Conservation (phyloP, 352 stramenopile genomes). For the Globisporangium nagaii region DNA sequence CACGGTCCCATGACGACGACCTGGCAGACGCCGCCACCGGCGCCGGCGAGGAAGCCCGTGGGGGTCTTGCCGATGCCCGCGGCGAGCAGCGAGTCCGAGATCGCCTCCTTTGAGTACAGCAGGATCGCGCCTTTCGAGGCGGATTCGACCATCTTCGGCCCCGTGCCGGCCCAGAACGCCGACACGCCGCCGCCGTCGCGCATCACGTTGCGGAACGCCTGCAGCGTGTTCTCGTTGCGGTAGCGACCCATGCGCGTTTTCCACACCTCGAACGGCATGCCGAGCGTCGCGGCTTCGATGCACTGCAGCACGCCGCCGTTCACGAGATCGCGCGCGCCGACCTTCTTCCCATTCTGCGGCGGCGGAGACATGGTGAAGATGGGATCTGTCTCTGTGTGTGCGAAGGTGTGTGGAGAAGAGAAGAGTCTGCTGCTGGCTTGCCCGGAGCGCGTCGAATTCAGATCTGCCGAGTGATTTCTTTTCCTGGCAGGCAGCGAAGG, state of each 20-base stretch:
- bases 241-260: slow-evolving; percentile 91
- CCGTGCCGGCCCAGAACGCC: slow-evolving; percentile 86
- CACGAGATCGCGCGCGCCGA: slow-evolving; percentile 67
- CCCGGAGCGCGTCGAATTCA: slow-evolving; percentile 2
- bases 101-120: slow-evolving; percentile 87
- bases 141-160: slow-evolving; percentile 90
- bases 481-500: not conserved
- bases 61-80: slow-evolving; percentile 54
- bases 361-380: slow-evolving; percentile 46
- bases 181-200: slow-evolving; percentile 68
- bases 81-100: slow-evolving; percentile 72
- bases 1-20: slow-evolving; percentile 88
- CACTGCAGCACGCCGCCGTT: slow-evolving; percentile 85
- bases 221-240: slow-evolving; percentile 66
- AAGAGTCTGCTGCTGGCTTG: too few species aligned
- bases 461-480: slow-evolving; percentile 4
- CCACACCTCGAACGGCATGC: slow-evolving; percentile 92
- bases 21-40: slow-evolving; percentile 84
- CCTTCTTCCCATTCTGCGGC: slow-evolving; percentile 70
- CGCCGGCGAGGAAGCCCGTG: slow-evolving; percentile 80
- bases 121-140: slow-evolving; percentile 88
- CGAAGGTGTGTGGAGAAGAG: not conserved
- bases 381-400: not conserved
- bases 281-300: slow-evolving; percentile 83
- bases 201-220: slow-evolving; percentile 88